A percentile compares a stretch with the other conserved stretches of the same genome.
Evolutionary conservation across 192 early-diverging fungal genomes (phyloP).

Genomic region (Spizellomyces sp.): DNA sequence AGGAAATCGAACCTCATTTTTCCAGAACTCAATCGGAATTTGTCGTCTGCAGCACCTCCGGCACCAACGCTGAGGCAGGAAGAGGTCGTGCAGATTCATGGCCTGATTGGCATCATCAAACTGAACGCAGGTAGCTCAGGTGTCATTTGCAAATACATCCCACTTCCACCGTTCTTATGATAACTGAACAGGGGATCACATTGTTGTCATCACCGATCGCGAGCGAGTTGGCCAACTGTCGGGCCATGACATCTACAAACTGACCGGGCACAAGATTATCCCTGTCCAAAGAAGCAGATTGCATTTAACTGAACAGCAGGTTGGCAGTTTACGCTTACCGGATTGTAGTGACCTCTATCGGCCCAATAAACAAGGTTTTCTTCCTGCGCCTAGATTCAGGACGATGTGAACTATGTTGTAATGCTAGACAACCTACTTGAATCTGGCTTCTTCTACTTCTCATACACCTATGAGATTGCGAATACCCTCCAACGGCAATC

Average conservation of each 20-base stretch:
- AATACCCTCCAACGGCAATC: slow-evolving; percentile 76
- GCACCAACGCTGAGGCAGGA: slow-evolving; percentile 50
- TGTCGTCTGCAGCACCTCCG: slow-evolving; percentile 41
- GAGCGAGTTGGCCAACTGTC: slow-evolving; percentile 61
- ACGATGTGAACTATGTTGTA: slow-evolving; percentile 66
- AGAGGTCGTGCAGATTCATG: slow-evolving; percentile 59
- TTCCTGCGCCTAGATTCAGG: slow-evolving; percentile 41
- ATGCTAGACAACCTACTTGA: slow-evolving; percentile 60
- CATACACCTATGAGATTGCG: slow-evolving; percentile 86
- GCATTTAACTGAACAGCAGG: slow-evolving; percentile 36
- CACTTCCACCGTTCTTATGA: slow-evolving; percentile 3
- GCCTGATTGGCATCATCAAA: slow-evolving; percentile 72
- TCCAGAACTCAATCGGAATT: background rate
- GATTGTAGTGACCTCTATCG: background rate
- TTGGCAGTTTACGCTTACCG: background rate
- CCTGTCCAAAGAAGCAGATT: slow-evolving; percentile 30
- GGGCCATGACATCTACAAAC: slow-evolving; percentile 65
- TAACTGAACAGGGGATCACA: slow-evolving; percentile 63
- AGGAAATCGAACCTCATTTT: background rate
- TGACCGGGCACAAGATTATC: slow-evolving; percentile 51
- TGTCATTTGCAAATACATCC: background rate
- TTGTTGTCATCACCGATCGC: slow-evolving; percentile 73
- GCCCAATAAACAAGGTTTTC: background rate
- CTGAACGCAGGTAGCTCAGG: slow-evolving; percentile 64
- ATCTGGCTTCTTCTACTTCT: slow-evolving; percentile 74